Conservation (phyloP, 805 yeast genomes). For the Lipomyces anomalus region DNA sequence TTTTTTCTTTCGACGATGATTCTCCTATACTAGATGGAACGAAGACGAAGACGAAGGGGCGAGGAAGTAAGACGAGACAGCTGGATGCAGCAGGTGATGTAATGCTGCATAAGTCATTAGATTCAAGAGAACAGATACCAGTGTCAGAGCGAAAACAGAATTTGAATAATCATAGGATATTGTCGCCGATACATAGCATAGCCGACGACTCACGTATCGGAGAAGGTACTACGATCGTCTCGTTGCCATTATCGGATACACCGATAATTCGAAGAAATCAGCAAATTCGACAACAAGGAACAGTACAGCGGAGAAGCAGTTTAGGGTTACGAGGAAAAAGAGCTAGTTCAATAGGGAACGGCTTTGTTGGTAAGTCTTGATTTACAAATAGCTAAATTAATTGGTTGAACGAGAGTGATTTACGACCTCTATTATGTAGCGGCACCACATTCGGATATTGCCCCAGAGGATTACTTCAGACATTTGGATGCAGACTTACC, state of each 20-base stretch:
- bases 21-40: no score
- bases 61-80: no score
- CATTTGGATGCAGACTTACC: slow-evolving; percentile 57
- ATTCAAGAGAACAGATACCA: no score
- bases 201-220: no score
- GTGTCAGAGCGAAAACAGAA: no score
- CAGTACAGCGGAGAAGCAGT: slow-evolving; percentile 27
- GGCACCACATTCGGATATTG: slow-evolving; percentile 59
- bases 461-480: slow-evolving; percentile 49
- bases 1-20: slow-evolving; percentile 6
- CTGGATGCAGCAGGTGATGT: no score
- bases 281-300: slow-evolving; percentile 29
- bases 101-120: no score
- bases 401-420: no score
- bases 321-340: slow-evolving; percentile 55
- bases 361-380: slow-evolving; percentile 41
- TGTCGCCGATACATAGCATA: no score
- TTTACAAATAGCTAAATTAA: no score
- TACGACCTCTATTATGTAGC: slow-evolving; percentile 34
- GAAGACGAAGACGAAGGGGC: no score
- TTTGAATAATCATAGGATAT: no score
- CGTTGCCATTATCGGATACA: slow-evolving; percentile 37
- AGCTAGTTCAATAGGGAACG: slow-evolving; percentile 69
- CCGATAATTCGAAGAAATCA: slow-evolving; percentile 38
- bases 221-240: slow-evolving; percentile 19